Base-by-base conservation (phyloP, 345 rosid genomes). In the Turritis glabra region DNA sequence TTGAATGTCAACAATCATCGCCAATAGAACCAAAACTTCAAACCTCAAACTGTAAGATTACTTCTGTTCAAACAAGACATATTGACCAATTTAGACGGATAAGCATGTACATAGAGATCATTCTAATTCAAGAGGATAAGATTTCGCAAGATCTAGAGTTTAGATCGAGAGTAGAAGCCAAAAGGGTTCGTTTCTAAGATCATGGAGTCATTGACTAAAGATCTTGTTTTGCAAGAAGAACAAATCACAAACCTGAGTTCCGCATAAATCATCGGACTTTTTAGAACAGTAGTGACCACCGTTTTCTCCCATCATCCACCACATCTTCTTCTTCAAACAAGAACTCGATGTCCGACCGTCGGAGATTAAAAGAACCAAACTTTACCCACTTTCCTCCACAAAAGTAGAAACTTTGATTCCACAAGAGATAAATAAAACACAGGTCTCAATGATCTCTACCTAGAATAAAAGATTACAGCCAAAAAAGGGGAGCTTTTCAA, bases 291-390 rank as follows among this genome's bases (percentile, higher is more conserved):
- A 90, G 84, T 84, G 95, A n/a, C 95, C 95, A 27, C 93, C 98
- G 62, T 81, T 84, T 80, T 94, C 97, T 54, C 82, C 80, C 98
- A 94, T 94, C 93, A 94, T 91, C 97, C 98, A 87, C 95, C 97
- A 88, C 98, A 94, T 94, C 81, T 82, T 65, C 81, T 82, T 65
- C 71, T 76, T 69, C 14, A 25, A 35, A 32, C 73, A 56, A 26
- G 78, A 75, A 67, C 54, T 68, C 57, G 50, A 76, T 60, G 55
- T 37, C 76, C 53, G 63, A 7, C n/a, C 27, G 47, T n/a, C 59
- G 35, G 55, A 50, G 53, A 17, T 37, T 19, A 14, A 33, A 18
- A 29, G 17, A 53, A 61, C 2, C 50, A 40, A 57, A 18, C 27
- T 32, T 56, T 30, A 56, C 7, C 38, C 0, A 19, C 7, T 48